A percentile compares a stretch with the other conserved stretches of the same genome.
These are phyloP conservation scores for Curvularia spicifera DNA, from an alignment of 2,329 filamentous ascomycete genomes.

Conservation along the genomic window DNA sequence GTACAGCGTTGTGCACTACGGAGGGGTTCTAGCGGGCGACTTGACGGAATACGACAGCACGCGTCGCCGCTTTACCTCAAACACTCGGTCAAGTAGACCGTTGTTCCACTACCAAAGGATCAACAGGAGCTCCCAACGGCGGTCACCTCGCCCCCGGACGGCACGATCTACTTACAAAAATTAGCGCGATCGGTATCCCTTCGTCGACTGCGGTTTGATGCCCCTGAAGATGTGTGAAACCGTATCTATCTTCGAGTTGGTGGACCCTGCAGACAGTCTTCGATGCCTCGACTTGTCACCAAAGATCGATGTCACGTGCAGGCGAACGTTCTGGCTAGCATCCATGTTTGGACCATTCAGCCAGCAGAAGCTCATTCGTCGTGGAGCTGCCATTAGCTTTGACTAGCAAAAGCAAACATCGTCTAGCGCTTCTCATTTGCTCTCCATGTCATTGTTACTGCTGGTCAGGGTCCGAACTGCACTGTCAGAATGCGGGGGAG, in stretches of 20 bases:
- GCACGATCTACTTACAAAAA: constrained; percentile 14
- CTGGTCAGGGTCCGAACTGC: constrained; percentile 35
- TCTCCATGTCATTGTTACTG: constrained; percentile 34
- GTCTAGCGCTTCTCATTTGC: constrained; percentile 14
- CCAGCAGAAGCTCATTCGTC: constrained; percentile 20
- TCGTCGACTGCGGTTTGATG: background rate
- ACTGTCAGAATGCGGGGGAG: constrained; percentile 44
- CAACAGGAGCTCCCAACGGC: background rate
- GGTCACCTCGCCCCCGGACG: background rate
- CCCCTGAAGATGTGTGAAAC: background rate
- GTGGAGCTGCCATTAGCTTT: constrained; percentile 4
- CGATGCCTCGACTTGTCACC: constrained; percentile 13
- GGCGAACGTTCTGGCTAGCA: constrained; percentile 7
- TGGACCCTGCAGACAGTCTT: constrained; percentile 6
- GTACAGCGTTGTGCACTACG: background rate
- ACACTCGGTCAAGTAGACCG: constrained; percentile 9
- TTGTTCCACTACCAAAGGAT: constrained; percentile 3
- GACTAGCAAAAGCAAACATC: constrained; percentile 4
- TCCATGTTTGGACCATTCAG: constrained; percentile 1
- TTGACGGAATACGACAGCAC: background rate
- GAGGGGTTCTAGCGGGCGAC: background rate
- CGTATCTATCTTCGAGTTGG: background rate
- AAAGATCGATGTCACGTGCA: constrained; percentile 12
- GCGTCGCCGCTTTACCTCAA: constrained; percentile 5
- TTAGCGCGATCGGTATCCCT: constrained; percentile 21